A percentile compares a stretch with the other conserved stretches of the same genome.
phyloP scores from a whole-genome alignment of 2,329 filamentous ascomycete species.

The Calonectria honghensis region DNA sequence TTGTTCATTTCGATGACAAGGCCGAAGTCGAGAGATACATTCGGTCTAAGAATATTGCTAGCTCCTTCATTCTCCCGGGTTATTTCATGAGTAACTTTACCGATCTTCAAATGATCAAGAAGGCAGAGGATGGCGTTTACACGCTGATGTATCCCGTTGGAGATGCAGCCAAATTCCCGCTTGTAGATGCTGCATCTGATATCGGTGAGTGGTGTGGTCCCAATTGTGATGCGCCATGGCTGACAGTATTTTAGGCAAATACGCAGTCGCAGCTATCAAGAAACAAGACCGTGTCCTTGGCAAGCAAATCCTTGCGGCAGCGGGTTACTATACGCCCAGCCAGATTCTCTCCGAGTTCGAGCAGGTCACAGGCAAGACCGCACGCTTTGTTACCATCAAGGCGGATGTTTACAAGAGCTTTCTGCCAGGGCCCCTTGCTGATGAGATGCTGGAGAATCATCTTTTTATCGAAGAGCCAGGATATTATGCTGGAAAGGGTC shows the following conservation, averaged over 20 bases:
- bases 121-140: background rate
- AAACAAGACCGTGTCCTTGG: background rate
- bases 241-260: background rate
- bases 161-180: background rate
- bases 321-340: slow-evolving; percentile 1
- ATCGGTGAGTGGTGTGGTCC: background rate
- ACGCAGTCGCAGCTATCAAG: background rate
- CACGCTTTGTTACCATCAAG: background rate
- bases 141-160: background rate
- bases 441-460: slow-evolving; percentile 5
- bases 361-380: background rate
- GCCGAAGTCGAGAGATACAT: slow-evolving; percentile 16
- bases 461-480: slow-evolving; percentile 7
- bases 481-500: background rate
- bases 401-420: slow-evolving; percentile 2
- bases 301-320: slow-evolving; percentile 7
- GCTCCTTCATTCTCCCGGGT: slow-evolving; percentile 8
- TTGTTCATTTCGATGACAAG: slow-evolving; percentile 18
- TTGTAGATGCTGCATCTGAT: background rate
- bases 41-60: background rate
- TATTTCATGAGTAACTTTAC: slow-evolving; percentile 14
- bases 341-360: slow-evolving; percentile 1
- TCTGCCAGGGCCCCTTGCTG: background rate
- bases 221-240: too few species aligned
- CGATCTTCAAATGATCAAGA: slow-evolving; percentile 13